These are phyloP conservation scores for Sporothrix globosa DNA, from an alignment of 2,329 filamentous ascomycete species.

Conservation along the genomic window DNA sequence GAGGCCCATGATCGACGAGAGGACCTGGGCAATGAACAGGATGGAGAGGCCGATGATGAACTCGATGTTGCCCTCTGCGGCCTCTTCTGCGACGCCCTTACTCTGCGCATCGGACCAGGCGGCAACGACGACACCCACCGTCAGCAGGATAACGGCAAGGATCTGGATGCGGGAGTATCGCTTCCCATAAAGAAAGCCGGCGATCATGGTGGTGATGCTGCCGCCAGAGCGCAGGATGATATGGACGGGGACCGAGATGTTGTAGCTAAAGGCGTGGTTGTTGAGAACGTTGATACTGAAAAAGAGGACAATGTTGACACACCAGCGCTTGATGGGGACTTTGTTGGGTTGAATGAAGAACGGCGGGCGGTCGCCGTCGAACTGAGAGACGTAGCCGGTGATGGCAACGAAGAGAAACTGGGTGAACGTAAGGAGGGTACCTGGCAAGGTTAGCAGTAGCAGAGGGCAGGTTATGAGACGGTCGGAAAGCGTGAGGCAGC, in stretches of 20 bases:
- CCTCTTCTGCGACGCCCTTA: constrained; percentile 62
- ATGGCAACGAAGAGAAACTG: constrained; percentile 84
- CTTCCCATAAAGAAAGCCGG: constrained; percentile 87
- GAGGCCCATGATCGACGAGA: constrained; percentile 92
- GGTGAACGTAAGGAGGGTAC: constrained; percentile 83
- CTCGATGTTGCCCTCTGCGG: constrained; percentile 42
- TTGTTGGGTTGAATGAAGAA: constrained; percentile 76
- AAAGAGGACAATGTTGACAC: constrained; percentile 86
- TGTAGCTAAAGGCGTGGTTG: constrained; percentile 96
- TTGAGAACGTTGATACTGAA: constrained; percentile 94
- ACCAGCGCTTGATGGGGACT: constrained; percentile 83
- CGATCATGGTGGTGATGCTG: constrained; percentile 91
- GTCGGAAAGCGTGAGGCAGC: neutral
- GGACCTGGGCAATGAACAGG: constrained; percentile 82
- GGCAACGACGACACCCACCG: constrained; percentile 80
- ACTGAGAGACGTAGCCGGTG: constrained; percentile 74
- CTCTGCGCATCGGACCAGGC: constrained; percentile 86
- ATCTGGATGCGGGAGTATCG: constrained; percentile 80
- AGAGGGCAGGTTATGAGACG: neutral
- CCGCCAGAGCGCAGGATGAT: constrained; percentile 95
- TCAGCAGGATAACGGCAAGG: constrained; percentile 78
- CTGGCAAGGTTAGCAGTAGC: constrained; percentile 48
- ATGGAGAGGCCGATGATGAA: constrained; percentile 76
- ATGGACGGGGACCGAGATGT: constrained; percentile 93
- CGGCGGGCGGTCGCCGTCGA: constrained; percentile 67